These are phyloP conservation scores for Rhodofomes roseus DNA, from an alignment of 1,284 basidiomycete species.

Conservation along the genomic window DNA sequence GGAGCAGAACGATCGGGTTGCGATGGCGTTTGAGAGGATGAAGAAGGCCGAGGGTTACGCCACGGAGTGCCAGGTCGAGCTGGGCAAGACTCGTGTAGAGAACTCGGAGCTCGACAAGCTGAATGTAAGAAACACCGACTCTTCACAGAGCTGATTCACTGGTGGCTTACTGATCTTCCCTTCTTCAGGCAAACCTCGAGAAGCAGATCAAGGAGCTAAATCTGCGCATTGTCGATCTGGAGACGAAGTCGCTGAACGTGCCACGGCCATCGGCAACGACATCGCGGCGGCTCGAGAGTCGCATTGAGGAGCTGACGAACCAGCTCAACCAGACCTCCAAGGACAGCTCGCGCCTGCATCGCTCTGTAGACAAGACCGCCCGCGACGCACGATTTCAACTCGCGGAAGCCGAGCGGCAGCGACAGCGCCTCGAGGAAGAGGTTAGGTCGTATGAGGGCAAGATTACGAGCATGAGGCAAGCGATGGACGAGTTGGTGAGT, in stretches of 20 bases:
- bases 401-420: conserved; percentile 58
- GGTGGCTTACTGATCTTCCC: conserved; percentile 3
- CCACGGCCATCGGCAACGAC: conserved; percentile 55
- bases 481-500: conserved; percentile 58
- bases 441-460: conserved; percentile 55
- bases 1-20: conserved; percentile 71
- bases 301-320: conserved; percentile 68
- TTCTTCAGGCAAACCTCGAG: conserved; percentile 67
- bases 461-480: conserved; percentile 49
- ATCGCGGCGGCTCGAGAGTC: conserved; percentile 53
- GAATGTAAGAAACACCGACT: conserved; percentile 63
- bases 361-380: conserved; percentile 48
- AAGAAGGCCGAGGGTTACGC: conserved; percentile 77
- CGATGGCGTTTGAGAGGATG: conserved; percentile 72
- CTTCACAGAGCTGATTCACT: no score
- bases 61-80: conserved; percentile 70
- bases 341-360: conserved; percentile 44
- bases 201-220: conserved; percentile 83
- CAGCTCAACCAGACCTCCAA: conserved; percentile 54
- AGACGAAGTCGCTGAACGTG: conserved; percentile 68
- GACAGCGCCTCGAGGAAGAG: conserved; percentile 61
- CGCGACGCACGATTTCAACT: conserved; percentile 53
- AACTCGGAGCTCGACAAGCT: conserved; percentile 75
- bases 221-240: conserved; percentile 75
- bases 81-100: conserved; percentile 71